Base-by-base conservation (phyloP, 345 rosid species). In the Leavenworthia alabamica region DNA sequence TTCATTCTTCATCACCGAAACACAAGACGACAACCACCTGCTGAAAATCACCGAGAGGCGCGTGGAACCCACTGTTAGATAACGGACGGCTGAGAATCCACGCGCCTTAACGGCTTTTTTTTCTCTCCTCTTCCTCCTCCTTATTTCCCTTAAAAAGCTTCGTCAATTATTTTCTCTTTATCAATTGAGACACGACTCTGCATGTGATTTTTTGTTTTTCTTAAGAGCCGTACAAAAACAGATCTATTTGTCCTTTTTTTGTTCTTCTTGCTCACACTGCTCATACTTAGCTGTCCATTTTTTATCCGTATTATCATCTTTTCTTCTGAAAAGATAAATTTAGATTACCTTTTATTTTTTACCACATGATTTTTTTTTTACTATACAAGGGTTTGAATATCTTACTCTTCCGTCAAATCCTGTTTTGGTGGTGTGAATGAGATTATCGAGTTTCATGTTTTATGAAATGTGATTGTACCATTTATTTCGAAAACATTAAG, bases 211-310 rank as follows among this genome's bases (percentile, higher is more conserved):
- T 56, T 7, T 13, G 16, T 50, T 28, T 15, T 27, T 7, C 9
- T 60, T 69, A 53, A 45, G 44, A 70, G 74, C 74, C 74, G 74
- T 62, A 62, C 74, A 70, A 54, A 70, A 20, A 70, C 63, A 62
- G 29, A 54, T 54, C 57, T 1, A 3, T 27, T 44, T 46, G 67
- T 69, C 68, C 62, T 69, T 11, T 26, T 52, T 35, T 35, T 68
- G 33, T 32, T 69, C 73, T 61, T 69, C 27, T 54, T 48, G 46
- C n/a, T n/a, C n/a, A n/a, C n/a, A 29, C 75, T 63, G 53, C 70
- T 63, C 69, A 63, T 40, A 15, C 2, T 63, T 56, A 70, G 74
- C 64, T 63, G 75, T 70, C 2, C 41, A 4, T 33, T 40, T 42
- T 53, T 45, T 28, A 26, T 60, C 61, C 41, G 0, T 1, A 12